These are phyloP conservation scores for Hortiboletus campestris DNA, from an alignment of 768 basidiomycete genomes.

Conservation along the genomic window DNA sequence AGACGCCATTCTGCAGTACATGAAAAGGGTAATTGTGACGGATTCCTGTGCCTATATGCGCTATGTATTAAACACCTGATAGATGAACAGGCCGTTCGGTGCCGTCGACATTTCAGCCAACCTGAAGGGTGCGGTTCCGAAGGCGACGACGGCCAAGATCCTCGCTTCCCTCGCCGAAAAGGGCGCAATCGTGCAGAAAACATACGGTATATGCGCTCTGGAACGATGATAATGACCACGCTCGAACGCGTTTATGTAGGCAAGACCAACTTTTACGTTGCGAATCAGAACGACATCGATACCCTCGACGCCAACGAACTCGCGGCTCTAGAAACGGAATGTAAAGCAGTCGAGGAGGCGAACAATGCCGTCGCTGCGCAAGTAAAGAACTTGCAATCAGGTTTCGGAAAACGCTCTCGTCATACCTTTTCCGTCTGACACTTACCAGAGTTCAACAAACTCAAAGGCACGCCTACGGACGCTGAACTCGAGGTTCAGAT, in stretches of 20 bases:
- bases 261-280: constrained; percentile 85
- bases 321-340: constrained; percentile 56
- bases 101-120: constrained; percentile 92
- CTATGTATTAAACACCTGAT: neutral
- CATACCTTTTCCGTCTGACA: constrained; percentile 8
- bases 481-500: constrained; percentile 58
- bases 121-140: constrained; percentile 84
- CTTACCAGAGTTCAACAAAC: constrained; percentile 57
- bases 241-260: constrained; percentile 40
- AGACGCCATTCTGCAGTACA: constrained; percentile 72
- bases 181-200: constrained; percentile 77
- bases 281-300: constrained; percentile 73
- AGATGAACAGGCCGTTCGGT: constrained; percentile 95
- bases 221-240: neutral
- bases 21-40: constrained; percentile 54
- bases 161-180: constrained; percentile 80
- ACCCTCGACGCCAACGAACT: constrained; percentile 63
- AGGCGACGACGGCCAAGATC: constrained; percentile 82
- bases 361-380: constrained; percentile 53
- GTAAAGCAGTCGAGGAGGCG: constrained; percentile 54
- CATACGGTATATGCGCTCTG: constrained; percentile 57
- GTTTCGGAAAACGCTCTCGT: constrained; percentile 6
- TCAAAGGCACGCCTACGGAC: constrained; percentile 69
- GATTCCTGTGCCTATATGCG: constrained; percentile 5
- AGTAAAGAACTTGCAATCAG: constrained; percentile 43